Conservation (phyloP, 2,329 filamentous ascomycete genomes). For the Neofusicoccum sp. region DNA sequence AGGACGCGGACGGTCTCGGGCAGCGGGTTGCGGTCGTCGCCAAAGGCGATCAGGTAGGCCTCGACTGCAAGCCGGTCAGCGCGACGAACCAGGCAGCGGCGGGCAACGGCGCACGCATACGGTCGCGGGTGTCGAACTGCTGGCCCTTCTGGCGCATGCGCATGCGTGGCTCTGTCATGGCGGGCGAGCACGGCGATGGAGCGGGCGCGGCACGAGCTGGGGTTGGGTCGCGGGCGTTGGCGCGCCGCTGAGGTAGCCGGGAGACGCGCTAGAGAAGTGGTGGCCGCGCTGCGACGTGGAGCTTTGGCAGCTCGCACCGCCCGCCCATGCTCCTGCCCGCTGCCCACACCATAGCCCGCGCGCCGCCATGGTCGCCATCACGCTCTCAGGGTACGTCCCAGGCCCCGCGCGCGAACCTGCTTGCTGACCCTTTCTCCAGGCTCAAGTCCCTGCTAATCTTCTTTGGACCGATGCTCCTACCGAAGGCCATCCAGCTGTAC, state of each 20-base stretch:
- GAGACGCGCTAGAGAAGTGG: background rate
- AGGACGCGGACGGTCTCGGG: slow-evolving; percentile 81
- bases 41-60: slow-evolving; percentile 75
- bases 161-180: slow-evolving; percentile 51
- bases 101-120: slow-evolving; percentile 26
- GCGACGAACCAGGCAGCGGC: slow-evolving; percentile 7
- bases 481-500: slow-evolving; percentile 64
- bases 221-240: background rate
- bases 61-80: slow-evolving; percentile 53
- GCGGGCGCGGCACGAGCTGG: background rate
- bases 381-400: slow-evolving; percentile 12
- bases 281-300: slow-evolving; percentile 14
- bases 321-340: background rate
- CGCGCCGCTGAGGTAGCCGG: background rate
- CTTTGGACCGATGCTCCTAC: slow-evolving; percentile 70
- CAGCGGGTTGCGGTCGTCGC: slow-evolving; percentile 74
- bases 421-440: background rate
- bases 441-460: slow-evolving; percentile 45
- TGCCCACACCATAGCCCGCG: background rate
- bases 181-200: slow-evolving; percentile 2
- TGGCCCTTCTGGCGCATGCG: slow-evolving; percentile 47
- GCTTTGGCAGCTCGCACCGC: slow-evolving; percentile 1
- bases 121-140: slow-evolving; percentile 45
- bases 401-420: background rate
- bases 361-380: slow-evolving; percentile 1